Evolutionary conservation across 768 basidiomycete genomes (phyloP).

Genomic region (Tricholoma flavovirens): DNA sequence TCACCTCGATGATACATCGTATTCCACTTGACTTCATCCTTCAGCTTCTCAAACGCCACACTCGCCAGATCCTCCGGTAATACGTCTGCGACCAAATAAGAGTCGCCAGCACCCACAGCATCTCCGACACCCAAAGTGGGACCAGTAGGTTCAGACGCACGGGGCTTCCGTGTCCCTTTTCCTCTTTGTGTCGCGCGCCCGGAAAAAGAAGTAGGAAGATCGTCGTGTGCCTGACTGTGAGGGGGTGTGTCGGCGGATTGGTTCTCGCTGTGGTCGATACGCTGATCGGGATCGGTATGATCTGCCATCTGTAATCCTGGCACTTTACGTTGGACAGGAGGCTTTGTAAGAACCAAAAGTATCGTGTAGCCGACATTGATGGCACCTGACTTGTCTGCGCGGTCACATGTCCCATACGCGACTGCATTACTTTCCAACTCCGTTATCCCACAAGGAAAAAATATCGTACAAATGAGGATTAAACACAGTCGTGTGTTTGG

Average conservation of each 20-base stretch:
- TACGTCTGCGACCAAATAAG: constrained; percentile 50
- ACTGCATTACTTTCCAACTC: too few relatives aligned
- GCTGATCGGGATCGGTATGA: neutral
- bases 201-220: neutral
- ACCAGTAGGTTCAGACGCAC: neutral
- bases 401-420: too few relatives aligned
- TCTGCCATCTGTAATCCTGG: neutral
- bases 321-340: neutral
- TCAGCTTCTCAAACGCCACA: constrained; percentile 51
- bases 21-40: constrained; percentile 64
- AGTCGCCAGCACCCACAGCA: constrained; percentile 61
- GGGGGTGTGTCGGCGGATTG: neutral
- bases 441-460: too few relatives aligned
- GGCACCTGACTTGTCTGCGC: too few relatives aligned
- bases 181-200: neutral
- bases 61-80: constrained; percentile 52
- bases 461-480: too few relatives aligned
- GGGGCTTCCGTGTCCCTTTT: neutral
- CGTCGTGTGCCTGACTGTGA: neutral
- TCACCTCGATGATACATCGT: constrained; percentile 70
- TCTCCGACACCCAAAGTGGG: constrained; percentile 14
- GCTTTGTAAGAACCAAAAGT: too few relatives aligned
- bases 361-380: too few relatives aligned
- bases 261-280: neutral
- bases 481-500: too few relatives aligned